Base-by-base conservation (phyloP, 371 early-diverging fungal genomes). In the Mortierella sp. region DNA sequence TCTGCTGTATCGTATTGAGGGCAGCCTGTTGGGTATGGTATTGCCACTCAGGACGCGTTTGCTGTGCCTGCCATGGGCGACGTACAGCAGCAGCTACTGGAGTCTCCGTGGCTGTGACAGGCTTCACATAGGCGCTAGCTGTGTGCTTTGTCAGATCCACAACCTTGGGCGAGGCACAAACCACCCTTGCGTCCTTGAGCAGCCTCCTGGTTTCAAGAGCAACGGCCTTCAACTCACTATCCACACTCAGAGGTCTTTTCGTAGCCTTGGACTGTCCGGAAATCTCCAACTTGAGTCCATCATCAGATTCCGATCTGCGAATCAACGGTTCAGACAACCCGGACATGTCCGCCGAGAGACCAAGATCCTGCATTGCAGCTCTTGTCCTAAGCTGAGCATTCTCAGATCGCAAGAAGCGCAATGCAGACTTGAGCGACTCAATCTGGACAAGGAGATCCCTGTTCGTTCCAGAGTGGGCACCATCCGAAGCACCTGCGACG, bases 381-480 rank as follows among this genome's bases (percentile, higher is more conserved):
- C 75, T 61, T 23, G 89, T 85, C 75, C 92, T 92, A 26, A 96
- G 75, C 23, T 91, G 87, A 4, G 91, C 83, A 79, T 95, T 95
- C 72, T 96, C 96, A 23, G 88, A 81, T 46, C 94, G 87, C 55
- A 95, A 53, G 71, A 88, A 94, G 12, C 90, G 84, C 44, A 94
- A 72, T 0, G 92, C 92, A 7, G 90, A 81, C 68, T 89, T 89
- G 34, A 96, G 82, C 0, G 92, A 82, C 50, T 92, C 90, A 39
- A 94, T 70, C 85, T 88, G 82, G 50, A 58, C 54, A 42, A 68
- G 62, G 28, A 71, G 57, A 0, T 80, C 66, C 28, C 58, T 44
- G 31, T 34, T 54, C 9, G 50, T 46, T 23, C 60, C 50, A 30
- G 19, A n/a, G 17, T 73, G 61, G 1, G 68, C 43, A 24, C 51